Percentiles rank a stretch among this genome's conserved stretches.
Evolutionary conservation across 75 land plant genomes (phyloP).

Genomic region (Adiantum capillusveneris): DNA sequence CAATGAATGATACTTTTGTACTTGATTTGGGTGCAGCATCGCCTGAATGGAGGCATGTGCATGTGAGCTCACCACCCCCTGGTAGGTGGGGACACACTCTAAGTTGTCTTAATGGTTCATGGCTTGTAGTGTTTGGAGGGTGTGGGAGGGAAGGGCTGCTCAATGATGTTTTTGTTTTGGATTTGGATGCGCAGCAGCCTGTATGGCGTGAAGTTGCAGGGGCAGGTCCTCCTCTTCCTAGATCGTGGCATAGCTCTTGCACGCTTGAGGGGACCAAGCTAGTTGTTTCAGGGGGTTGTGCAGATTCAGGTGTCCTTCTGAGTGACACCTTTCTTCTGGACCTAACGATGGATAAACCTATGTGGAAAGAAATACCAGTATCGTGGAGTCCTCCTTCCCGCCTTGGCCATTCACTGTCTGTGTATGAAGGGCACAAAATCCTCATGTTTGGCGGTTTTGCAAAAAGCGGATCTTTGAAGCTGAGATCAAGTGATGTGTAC

Average conservation of each 20-base stretch:
- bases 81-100: constrained; percentile 89
- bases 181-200: constrained; percentile 73
- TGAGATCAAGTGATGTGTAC: constrained; percentile 67
- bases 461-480: constrained; percentile 58
- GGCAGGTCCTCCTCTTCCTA: constrained; percentile 60
- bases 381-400: constrained; percentile 67
- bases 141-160: constrained; percentile 73
- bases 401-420: constrained; percentile 69
- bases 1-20: constrained; percentile 87
- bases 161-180: constrained; percentile 74
- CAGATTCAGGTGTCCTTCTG: constrained; percentile 77
- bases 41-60: constrained; percentile 78
- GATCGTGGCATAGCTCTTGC: constrained; percentile 92
- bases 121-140: constrained; percentile 80
- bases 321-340: constrained; percentile 81
- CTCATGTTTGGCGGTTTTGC: constrained; percentile 86
- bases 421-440: constrained; percentile 53
- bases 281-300: constrained; percentile 84
- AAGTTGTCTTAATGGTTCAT: constrained; percentile 67
- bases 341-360: constrained; percentile 62
- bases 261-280: constrained; percentile 76
- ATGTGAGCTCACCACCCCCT: constrained; percentile 73
- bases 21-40: constrained; percentile 53
- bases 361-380: constrained; percentile 73
- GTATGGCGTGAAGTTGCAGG: constrained; percentile 72